Base-by-base conservation (phyloP, 768 basidiomycete species). In the Lentinula aciculospora region DNA sequence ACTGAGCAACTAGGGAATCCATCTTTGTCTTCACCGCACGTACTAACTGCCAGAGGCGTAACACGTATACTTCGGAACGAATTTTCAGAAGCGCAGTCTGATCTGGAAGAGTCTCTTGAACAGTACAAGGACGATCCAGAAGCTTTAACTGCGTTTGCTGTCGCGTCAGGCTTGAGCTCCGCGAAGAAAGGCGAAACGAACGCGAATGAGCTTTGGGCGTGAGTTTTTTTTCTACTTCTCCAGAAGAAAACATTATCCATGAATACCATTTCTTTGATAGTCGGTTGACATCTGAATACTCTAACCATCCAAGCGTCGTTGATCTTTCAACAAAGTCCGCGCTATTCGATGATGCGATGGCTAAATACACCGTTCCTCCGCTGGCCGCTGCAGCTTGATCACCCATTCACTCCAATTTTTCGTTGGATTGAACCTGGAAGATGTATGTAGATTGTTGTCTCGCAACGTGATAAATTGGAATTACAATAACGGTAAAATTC, bases 1-100 rank as follows among this genome's bases (percentile, higher is more conserved):
- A 87, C 86, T 4, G 91, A 94, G 64, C 91, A 93, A 67, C 73
- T 92, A 21, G 88, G 81, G 15, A 92, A 91, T 67, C 89, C 90
- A 2, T 88, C 88, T 12, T 68, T 92, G 51, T 81, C 85, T 13
- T 89, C 87, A 0, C 81, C 86, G 9, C 84, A 86, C 63, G 74
- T 93, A 31, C 78, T 93, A 40, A 86, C 88, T 21, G 83, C 88
- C n/a, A 83, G 91, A 60, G 90, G 89, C 8, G 81, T 92, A 27
- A 85, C 85, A 27, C 85, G 89, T 44, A 81, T 92, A n/a, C 73
- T 93, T 51, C 79, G 86, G 19, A 87, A 87, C 59, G 89, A 92
- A 63, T 72, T 89, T 48, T 71, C 76, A 23, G 88, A 84, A 56
- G 91, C 90, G n/a, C 84, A 83, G 68, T 89, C 88, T 3, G 89